Conservation (phyloP, 257 asterid genomes). For the Catharanthus roseus region DNA sequence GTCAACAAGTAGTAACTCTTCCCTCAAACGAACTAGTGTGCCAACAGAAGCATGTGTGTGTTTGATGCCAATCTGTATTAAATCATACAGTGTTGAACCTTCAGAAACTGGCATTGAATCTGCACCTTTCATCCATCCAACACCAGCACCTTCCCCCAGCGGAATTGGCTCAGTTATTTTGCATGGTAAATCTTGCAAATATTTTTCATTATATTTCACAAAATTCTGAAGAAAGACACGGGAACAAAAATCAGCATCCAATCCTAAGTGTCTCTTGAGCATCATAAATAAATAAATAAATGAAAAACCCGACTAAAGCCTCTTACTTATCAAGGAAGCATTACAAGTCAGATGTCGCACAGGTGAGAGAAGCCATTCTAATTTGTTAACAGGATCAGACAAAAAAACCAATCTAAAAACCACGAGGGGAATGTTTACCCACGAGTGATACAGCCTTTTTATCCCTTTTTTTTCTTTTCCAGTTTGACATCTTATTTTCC, state of each 20-base stretch:
- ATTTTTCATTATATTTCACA: constrained; percentile 58
- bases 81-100: constrained; percentile 64
- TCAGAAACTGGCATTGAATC: constrained; percentile 56
- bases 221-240: constrained; percentile 51
- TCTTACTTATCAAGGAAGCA: background rate
- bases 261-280: background rate
- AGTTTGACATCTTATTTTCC: background rate
- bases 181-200: constrained; percentile 62
- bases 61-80: constrained; percentile 66
- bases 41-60: constrained; percentile 85
- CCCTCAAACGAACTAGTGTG: constrained; percentile 78
- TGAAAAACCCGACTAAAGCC: background rate
- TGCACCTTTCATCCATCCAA: constrained; percentile 67
- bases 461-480: background rate
- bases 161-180: constrained; percentile 62
- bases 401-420: background rate
- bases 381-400: background rate
- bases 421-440: background rate
- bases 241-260: constrained; percentile 16
- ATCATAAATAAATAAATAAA: constrained; percentile 5
- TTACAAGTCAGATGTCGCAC: background rate
- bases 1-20: constrained; percentile 75
- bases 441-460: background rate
- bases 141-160: constrained; percentile 95
- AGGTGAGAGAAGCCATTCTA: background rate